phyloP scores from a whole-genome alignment of 2,329 filamentous ascomycete species.

The Colletotrichum somersetense region DNA sequence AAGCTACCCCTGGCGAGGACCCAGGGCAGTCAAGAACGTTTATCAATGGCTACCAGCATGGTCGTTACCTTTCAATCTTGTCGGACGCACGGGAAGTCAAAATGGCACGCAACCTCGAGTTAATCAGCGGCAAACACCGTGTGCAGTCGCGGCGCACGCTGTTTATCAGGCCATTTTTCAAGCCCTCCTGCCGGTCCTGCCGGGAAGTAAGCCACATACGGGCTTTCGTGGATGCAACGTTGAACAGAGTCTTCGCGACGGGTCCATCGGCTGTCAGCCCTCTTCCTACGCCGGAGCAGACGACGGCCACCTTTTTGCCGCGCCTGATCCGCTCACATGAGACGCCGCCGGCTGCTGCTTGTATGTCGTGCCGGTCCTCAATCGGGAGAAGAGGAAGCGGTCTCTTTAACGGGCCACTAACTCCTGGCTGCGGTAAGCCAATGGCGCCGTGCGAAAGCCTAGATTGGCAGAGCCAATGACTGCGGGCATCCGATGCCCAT shows the following conservation, averaged over 20 bases:
- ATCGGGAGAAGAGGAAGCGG: conserved; percentile 7
- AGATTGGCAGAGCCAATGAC: conserved; percentile 14
- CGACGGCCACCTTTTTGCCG: conserved; percentile 7
- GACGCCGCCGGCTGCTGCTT: conserved; percentile 7
- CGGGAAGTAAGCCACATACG: conserved; percentile 29
- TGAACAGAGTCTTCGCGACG: conserved; percentile 40
- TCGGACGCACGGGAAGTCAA: background rate
- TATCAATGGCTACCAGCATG: conserved; percentile 25
- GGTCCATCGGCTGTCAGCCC: conserved; percentile 28
- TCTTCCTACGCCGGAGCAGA: conserved; percentile 17
- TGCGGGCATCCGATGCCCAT: conserved; percentile 24
- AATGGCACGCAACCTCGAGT: background rate
- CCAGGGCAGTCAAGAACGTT: conserved; percentile 14
- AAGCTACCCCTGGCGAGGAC: conserved; percentile 3
- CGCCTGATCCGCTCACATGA: background rate
- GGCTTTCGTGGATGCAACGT: conserved; percentile 42
- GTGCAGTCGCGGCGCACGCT: conserved; percentile 33
- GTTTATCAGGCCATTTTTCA: conserved; percentile 41
- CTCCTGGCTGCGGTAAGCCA: conserved; percentile 16
- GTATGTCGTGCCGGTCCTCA: conserved; percentile 19
- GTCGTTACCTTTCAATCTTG: background rate
- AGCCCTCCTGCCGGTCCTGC: conserved; percentile 29
- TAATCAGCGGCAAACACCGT: conserved; percentile 38
- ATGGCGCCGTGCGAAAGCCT: conserved; percentile 10
- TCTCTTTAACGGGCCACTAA: conserved; percentile 25